These are phyloP conservation scores for Cercospora janseana DNA, from an alignment of 2,329 filamentous ascomycete genomes.

Conservation along the genomic window DNA sequence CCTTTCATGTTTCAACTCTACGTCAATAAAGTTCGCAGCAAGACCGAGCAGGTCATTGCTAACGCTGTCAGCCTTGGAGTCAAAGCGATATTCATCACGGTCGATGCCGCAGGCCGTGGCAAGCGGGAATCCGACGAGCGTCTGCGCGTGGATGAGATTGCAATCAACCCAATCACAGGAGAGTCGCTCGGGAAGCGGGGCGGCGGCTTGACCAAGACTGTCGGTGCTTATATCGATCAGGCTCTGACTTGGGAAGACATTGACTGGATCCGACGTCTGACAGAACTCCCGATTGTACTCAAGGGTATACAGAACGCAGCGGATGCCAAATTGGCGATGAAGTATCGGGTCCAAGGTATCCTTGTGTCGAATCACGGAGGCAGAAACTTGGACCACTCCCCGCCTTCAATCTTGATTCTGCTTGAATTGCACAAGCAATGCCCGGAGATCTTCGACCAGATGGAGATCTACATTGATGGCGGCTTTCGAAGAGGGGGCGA, in stretches of 20 bases:
- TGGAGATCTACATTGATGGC: slow-evolving; percentile 59
- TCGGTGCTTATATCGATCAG: slow-evolving; percentile 57
- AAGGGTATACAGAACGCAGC: slow-evolving; percentile 43
- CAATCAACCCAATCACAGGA: slow-evolving; percentile 39
- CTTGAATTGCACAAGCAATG: slow-evolving; percentile 61
- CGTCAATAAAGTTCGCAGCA: slow-evolving; percentile 56
- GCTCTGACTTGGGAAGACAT: slow-evolving; percentile 52
- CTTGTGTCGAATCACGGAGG: slow-evolving; percentile 49
- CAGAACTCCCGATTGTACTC: slow-evolving; percentile 33
- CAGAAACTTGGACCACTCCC: slow-evolving; percentile 36
- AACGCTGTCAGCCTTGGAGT: slow-evolving; percentile 49
- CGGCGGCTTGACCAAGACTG: slow-evolving; percentile 51
- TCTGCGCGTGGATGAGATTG: slow-evolving; percentile 24
- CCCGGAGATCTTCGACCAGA: slow-evolving; percentile 48
- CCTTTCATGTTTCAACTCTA: slow-evolving; percentile 62
- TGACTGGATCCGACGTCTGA: slow-evolving; percentile 38
- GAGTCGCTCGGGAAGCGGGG: slow-evolving; percentile 51
- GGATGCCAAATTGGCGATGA: slow-evolving; percentile 43
- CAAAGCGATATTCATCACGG: slow-evolving; percentile 58
- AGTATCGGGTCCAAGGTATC: slow-evolving; percentile 47
- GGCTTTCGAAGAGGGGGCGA: slow-evolving; percentile 64
- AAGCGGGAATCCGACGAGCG: slow-evolving; percentile 54
- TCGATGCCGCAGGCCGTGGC: slow-evolving; percentile 57
- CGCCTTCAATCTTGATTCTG: slow-evolving; percentile 56
- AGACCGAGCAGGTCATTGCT: slow-evolving; percentile 52